A percentile compares a stretch with the other conserved stretches of the same genome.
phyloP scores from a whole-genome alignment of 2,329 filamentous ascomycete genomes.

The Penicillium digitatum region DNA sequence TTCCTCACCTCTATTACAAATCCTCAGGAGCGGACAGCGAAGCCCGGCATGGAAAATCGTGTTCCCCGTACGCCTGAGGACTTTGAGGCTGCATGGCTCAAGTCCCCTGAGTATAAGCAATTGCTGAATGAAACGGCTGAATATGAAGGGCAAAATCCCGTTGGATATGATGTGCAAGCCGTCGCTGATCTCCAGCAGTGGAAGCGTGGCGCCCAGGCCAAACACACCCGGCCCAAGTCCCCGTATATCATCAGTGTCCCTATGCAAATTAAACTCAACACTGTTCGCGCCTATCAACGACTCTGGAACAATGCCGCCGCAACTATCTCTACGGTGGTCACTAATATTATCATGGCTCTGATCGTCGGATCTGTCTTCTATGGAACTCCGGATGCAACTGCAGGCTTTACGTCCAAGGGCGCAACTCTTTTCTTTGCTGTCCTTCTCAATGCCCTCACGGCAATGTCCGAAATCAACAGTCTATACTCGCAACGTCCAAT shows the following conservation, averaged over 20 bases:
- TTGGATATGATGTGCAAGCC: conserved; percentile 30
- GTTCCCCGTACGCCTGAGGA: conserved; percentile 66
- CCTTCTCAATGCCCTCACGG: conserved; percentile 74
- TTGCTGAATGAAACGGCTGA: conserved; percentile 40
- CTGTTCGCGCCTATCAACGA: conserved; percentile 73
- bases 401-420: conserved; percentile 70
- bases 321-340: conserved; percentile 59
- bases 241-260: conserved; percentile 74
- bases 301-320: conserved; percentile 70
- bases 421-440: conserved; percentile 81
- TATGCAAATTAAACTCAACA: conserved; percentile 70
- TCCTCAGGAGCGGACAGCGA: conserved; percentile 53
- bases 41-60: conserved; percentile 56
- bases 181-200: conserved; percentile 30
- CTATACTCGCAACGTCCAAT: conserved; percentile 24
- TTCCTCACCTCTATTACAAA: conserved; percentile 67
- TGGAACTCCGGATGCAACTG: conserved; percentile 61
- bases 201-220: conserved; percentile 37
- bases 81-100: conserved; percentile 57
- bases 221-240: conserved; percentile 57
- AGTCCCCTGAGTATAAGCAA: conserved; percentile 45
- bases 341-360: conserved; percentile 68
- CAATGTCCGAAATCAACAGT: conserved; percentile 43
- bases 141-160: conserved; percentile 37
- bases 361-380: conserved; percentile 78